Evolutionary conservation across 2,329 filamentous ascomycete species (phyloP).

Genomic region (Verticillium klebahnii): DNA sequence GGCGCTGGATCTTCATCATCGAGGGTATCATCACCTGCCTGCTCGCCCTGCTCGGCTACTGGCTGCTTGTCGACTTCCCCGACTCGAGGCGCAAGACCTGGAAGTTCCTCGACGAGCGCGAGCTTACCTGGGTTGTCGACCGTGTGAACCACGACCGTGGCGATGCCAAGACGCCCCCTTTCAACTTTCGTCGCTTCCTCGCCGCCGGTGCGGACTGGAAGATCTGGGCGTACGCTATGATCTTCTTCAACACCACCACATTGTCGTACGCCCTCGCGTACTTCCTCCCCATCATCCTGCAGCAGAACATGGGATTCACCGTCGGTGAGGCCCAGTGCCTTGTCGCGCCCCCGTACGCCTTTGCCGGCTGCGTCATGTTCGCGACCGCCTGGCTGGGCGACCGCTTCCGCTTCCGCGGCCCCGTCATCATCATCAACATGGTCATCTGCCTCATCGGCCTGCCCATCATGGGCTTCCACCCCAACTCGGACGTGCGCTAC

Average conservation of each 20-base stretch:
- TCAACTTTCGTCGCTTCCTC: slow-evolving; percentile 43
- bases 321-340: slow-evolving; percentile 64
- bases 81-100: slow-evolving; percentile 47
- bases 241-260: slow-evolving; percentile 64
- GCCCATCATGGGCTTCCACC: slow-evolving; percentile 66
- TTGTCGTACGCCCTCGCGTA: slow-evolving; percentile 73
- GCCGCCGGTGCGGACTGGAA: slow-evolving; percentile 45
- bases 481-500: slow-evolving; percentile 55
- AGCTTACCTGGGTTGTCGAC: slow-evolving; percentile 48
- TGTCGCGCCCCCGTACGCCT: slow-evolving; percentile 63
- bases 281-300: slow-evolving; percentile 73
- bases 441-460: slow-evolving; percentile 63
- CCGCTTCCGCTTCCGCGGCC: slow-evolving; percentile 60
- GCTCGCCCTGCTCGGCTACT: slow-evolving; percentile 45
- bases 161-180: slow-evolving; percentile 50
- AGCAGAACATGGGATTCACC: slow-evolving; percentile 57
- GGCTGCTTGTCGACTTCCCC: slow-evolving; percentile 60
- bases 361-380: slow-evolving; percentile 61
- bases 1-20: slow-evolving; percentile 64
- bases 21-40: slow-evolving; percentile 50
- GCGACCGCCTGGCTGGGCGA: slow-evolving; percentile 60
- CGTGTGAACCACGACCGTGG: slow-evolving; percentile 54
- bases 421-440: slow-evolving; percentile 62
- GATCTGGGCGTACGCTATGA: slow-evolving; percentile 57
- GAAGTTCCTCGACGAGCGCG: slow-evolving; percentile 47